Evolutionary conservation across 345 rosid species (phyloP), one percentile per base, ranked within the genome.

Genomic region (Angophora floribunda): DNA sequence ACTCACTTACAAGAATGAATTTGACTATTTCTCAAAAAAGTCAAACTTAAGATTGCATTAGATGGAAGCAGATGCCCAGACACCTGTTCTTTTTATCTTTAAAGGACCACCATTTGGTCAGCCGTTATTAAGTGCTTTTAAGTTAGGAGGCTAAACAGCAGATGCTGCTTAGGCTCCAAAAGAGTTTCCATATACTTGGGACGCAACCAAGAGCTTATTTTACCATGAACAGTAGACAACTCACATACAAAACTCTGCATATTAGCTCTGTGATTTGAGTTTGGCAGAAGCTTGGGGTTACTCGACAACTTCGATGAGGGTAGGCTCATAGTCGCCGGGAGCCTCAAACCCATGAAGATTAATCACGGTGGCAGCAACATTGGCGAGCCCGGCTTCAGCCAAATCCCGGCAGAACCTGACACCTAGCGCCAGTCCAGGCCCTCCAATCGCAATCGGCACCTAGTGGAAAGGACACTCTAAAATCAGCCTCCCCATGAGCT

Each of bases 381-480:
- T 98, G 11, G 98, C 99, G 5, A 98, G 98, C 86, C 99, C 99
- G 0, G 94, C 96, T 13, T 55, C 88, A 0, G 94, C 93, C 55
- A 98, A 51, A 90, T 95, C 97, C 57, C 88, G 88, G 86, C 98
- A 96, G 93, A 94, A 95, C 90, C 93, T 94, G 17, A 94, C 96
- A 85, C 96, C 94, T 19, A 92, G 70, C 3, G 92, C 89, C 92
- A 97, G 85, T 51, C 99, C 98, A 13, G 98, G 98, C 70, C 99
- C 99, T 88, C 99, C 98, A 11, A 98, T 96, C 15, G 99, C 99
- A 51, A 97, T 93, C 15, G 99, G 99, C 52, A 98, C 99, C 99
- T 97, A 65, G 51, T 86, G 49, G 52, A 59, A 19, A 41, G 8
- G 3, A 63, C 61, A 11, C 22, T 53, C 26, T 70, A n/a, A 41